Percentiles rank a stretch among this genome's conserved stretches.
Conservation (phyloP, 2,329 filamentous ascomycete species). For the Epichloe sibirici region DNA sequence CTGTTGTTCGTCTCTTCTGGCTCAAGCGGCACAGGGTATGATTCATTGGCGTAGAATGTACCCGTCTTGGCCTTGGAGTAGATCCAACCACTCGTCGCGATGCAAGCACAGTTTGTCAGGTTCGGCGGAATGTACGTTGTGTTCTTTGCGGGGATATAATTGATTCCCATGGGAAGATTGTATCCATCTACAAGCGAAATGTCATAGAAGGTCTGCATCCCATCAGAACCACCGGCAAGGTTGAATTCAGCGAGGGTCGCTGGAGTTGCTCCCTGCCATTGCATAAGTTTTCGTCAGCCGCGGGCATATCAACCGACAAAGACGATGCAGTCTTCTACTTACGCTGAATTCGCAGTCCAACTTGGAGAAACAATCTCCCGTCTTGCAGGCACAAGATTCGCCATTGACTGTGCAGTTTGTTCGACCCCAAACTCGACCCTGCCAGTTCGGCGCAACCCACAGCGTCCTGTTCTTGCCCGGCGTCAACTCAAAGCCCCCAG, state of each 20-base stretch:
- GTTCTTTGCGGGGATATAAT: conserved; percentile 48
- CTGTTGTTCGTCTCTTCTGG: conserved; percentile 40
- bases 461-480: conserved; percentile 46
- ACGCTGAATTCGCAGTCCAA: conserved; percentile 59
- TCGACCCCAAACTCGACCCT: conserved; percentile 70
- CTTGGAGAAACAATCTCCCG: conserved; percentile 64
- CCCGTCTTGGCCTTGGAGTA: conserved; percentile 41
- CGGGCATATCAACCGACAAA: neutral
- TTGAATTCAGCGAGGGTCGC: conserved; percentile 74
- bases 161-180: conserved; percentile 59
- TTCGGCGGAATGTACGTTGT: conserved; percentile 59
- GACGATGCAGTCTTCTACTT: conserved; percentile 19
- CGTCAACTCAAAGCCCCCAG: conserved; percentile 55
- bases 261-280: conserved; percentile 53
- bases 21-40: conserved; percentile 58
- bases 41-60: conserved; percentile 48
- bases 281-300: conserved; percentile 1
- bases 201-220: conserved; percentile 64
- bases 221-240: conserved; percentile 49
- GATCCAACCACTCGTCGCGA: conserved; percentile 54
- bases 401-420: conserved; percentile 71
- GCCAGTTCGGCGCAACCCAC: conserved; percentile 62
- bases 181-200: conserved; percentile 79
- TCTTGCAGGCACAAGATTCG: conserved; percentile 55
- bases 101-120: conserved; percentile 64